phyloP scores from a whole-genome alignment of 345 rosid genomes.

The Sonneratia caseolaris region DNA sequence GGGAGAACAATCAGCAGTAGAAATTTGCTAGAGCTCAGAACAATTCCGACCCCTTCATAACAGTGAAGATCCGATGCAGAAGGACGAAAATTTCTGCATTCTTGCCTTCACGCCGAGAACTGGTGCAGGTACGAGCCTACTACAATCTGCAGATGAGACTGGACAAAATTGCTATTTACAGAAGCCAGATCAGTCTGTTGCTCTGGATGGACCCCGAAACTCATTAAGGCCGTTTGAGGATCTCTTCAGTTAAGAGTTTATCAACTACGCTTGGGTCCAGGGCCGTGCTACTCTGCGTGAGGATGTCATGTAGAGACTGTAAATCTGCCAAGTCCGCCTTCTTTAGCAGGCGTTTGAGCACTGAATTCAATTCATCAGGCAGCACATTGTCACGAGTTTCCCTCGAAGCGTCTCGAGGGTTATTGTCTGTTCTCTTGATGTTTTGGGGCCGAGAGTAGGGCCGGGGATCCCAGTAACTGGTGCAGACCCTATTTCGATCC shows the following conservation, averaged over 20 bases:
- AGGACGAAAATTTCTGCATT: conserved; percentile 3
- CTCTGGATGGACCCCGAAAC: neutral
- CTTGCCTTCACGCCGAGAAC: neutral
- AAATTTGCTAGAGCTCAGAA: neutral
- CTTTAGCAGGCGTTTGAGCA: conserved; percentile 48
- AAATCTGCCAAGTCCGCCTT: conserved; percentile 68
- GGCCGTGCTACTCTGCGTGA: conserved; percentile 27
- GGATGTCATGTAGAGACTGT: conserved; percentile 28
- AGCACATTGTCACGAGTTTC: conserved; percentile 19
- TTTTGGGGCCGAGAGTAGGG: conserved; percentile 73
- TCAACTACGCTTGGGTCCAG: conserved; percentile 27
- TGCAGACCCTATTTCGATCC: conserved; percentile 75
- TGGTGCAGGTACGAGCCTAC: neutral
- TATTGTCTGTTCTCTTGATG: conserved; percentile 8
- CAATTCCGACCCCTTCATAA: neutral
- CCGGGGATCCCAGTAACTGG: conserved; percentile 85
- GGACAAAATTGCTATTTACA: neutral
- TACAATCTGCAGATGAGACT: neutral
- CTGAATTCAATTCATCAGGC: conserved; percentile 27
- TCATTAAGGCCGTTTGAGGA: conserved; percentile 40
- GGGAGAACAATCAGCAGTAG: too few species aligned
- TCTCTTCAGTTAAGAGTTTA: conserved; percentile 50
- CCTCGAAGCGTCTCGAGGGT: conserved; percentile 14
- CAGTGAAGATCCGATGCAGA: neutral
- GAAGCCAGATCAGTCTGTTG: neutral